A percentile compares a stretch with the other conserved stretches of the same genome.
Conservation (phyloP, 2,329 filamentous ascomycete species). For the Epichloe festucae region DNA sequence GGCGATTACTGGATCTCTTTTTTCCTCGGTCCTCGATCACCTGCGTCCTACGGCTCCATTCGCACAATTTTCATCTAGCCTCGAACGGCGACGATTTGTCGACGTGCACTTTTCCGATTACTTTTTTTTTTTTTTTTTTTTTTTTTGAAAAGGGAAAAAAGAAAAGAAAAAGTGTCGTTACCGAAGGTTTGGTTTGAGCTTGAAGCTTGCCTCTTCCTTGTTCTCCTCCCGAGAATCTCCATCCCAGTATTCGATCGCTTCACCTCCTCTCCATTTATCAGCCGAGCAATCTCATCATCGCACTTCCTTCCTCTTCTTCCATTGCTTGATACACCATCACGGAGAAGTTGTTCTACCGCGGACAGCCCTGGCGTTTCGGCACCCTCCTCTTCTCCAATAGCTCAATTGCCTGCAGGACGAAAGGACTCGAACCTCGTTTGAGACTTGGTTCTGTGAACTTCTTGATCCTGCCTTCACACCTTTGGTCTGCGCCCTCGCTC, state of each 20-base stretch:
- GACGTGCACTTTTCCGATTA: background rate
- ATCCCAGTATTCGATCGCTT: conserved; percentile 25
- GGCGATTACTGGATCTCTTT: background rate
- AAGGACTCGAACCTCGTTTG: conserved; percentile 1
- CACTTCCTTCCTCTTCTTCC: conserved; percentile 15
- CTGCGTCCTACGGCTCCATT: background rate
- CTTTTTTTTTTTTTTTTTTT: background rate
- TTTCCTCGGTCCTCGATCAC: background rate
- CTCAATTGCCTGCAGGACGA: conserved; percentile 12
- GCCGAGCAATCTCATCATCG: conserved; percentile 21
- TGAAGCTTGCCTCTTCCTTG: conserved; percentile 25
- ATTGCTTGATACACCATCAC: conserved; percentile 9
- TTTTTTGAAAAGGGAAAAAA: background rate
- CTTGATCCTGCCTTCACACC: conserved; percentile 18
- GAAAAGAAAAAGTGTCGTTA: background rate
- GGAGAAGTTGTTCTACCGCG: conserved; percentile 3
- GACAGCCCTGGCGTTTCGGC: conserved; percentile 7
- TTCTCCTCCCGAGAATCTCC: conserved; percentile 21
- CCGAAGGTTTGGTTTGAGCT: conserved; percentile 23
- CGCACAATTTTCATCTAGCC: background rate
- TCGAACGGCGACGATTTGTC: background rate
- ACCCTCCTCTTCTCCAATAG: conserved; percentile 4
- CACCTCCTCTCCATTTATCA: conserved; percentile 18
- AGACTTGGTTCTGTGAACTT: conserved; percentile 14
- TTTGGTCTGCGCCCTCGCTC: conserved; percentile 19